phyloP scores from a whole-genome alignment of 2,329 filamentous ascomycete genomes.

The Ilyonectria robusta region DNA sequence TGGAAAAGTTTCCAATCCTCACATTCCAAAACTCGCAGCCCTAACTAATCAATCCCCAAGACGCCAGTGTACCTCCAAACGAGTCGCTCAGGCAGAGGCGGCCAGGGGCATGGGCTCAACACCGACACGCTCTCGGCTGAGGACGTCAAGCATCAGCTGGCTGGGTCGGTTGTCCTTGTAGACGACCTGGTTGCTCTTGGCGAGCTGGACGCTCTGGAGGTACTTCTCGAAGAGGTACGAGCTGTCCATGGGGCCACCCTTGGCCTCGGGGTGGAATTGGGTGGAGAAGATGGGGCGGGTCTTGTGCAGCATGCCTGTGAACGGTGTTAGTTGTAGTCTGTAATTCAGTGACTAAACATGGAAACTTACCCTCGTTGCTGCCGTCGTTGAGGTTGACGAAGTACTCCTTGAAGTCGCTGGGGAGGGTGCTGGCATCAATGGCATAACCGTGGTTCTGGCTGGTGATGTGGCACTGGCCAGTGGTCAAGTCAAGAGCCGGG shows the following conservation, averaged over 20 bases:
- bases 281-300: constrained; percentile 97
- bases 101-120: constrained; percentile 78
- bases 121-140: constrained; percentile 95
- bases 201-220: constrained; percentile 87
- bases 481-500: constrained; percentile 92
- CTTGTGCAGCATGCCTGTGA: constrained; percentile 84
- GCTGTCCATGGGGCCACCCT: constrained; percentile 96
- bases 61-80: constrained; percentile 25
- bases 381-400: constrained; percentile 99
- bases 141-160: constrained; percentile 88
- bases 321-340: constrained; percentile 20
- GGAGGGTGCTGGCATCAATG: constrained; percentile 86
- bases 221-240: constrained; percentile 98
- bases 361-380: constrained; percentile 83
- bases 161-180: constrained; percentile 91
- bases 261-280: constrained; percentile 98
- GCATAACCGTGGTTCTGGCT: constrained; percentile 99
- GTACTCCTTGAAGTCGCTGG: constrained; percentile 94
- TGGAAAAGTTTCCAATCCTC: constrained; percentile 11
- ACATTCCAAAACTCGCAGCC: constrained; percentile 25
- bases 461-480: constrained; percentile 98
- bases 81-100: constrained; percentile 57
- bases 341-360: background rate
- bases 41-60: constrained; percentile 35
- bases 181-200: constrained; percentile 85